Conservation (phyloP, 2,329 filamentous ascomycete genomes). For the Cyphellophora attinorum region DNA sequence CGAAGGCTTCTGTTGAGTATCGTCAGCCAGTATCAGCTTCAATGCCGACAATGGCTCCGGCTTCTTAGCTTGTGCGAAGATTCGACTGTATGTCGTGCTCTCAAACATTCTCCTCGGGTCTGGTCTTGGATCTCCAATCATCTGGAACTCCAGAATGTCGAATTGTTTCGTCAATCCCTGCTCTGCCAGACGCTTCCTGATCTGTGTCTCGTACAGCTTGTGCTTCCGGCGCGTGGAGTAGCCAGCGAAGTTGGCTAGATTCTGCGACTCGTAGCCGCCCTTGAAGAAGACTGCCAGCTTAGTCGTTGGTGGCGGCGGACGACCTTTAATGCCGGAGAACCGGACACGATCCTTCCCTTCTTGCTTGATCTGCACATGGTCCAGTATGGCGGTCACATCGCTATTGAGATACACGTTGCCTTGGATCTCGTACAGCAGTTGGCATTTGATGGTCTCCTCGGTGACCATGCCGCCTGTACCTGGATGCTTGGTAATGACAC, state of each 20-base stretch:
- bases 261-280: slow-evolving; percentile 38
- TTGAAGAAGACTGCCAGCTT: slow-evolving; percentile 43
- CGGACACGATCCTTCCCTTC: slow-evolving; percentile 22
- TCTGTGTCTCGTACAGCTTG: slow-evolving; percentile 38
- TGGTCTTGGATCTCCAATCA: slow-evolving; percentile 27
- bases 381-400: slow-evolving; percentile 32
- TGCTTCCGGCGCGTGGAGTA: slow-evolving; percentile 42
- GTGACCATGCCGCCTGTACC: slow-evolving; percentile 34
- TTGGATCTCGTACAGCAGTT: slow-evolving; percentile 43
- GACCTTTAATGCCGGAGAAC: slow-evolving; percentile 32
- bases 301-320: slow-evolving; percentile 40
- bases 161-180: slow-evolving; percentile 29
- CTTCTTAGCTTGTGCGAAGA: slow-evolving; percentile 31
- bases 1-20: slow-evolving; percentile 33
- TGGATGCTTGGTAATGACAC: slow-evolving; percentile 40
- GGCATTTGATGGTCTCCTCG: slow-evolving; percentile 32
- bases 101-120: slow-evolving; percentile 31
- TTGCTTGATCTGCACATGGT: slow-evolving; percentile 26
- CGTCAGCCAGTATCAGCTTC: slow-evolving; percentile 11
- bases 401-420: slow-evolving; percentile 40
- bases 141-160: slow-evolving; percentile 44
- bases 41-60: slow-evolving; percentile 10
- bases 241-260: slow-evolving; percentile 36
- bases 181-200: slow-evolving; percentile 32
- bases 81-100: slow-evolving; percentile 36